phyloP scores from a whole-genome alignment of 257 asterid genomes.

The Catharanthus roseus region DNA sequence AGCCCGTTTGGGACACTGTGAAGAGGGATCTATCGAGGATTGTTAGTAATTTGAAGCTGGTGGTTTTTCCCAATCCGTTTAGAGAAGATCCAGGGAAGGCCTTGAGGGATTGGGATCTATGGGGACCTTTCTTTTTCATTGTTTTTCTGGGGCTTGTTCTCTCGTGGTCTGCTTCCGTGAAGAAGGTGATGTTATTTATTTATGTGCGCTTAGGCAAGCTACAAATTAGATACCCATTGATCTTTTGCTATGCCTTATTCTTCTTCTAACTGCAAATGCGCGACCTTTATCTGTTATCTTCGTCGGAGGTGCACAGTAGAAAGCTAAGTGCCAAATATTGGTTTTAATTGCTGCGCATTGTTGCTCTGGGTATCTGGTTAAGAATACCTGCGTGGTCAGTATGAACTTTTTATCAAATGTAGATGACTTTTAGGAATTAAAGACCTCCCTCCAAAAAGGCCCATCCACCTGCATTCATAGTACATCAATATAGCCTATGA shows the following conservation, averaged over 20 bases:
- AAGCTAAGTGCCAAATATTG: neutral
- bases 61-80: slow-evolving; percentile 86
- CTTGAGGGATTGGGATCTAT: slow-evolving; percentile 91
- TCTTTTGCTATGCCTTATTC: neutral
- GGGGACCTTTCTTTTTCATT: slow-evolving; percentile 97
- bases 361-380: no score
- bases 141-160: slow-evolving; percentile 90
- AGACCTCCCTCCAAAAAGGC: no score
- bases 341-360: no score
- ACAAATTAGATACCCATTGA: neutral
- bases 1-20: slow-evolving; percentile 91
- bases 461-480: no score
- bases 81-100: slow-evolving; percentile 98
- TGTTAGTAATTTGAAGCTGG: slow-evolving; percentile 83
- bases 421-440: no score
- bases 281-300: neutral
- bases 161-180: slow-evolving; percentile 95
- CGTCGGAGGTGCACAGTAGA: neutral
- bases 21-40: slow-evolving; percentile 89
- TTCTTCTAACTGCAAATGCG: neutral
- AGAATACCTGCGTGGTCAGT: no score
- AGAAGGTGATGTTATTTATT: slow-evolving; percentile 54
- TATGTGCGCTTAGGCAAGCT: neutral
- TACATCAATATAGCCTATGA: neutral
- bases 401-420: no score